A percentile compares a stretch with the other conserved stretches of the same genome.
phyloP scores from a whole-genome alignment of 108 stramenopile genomes.

The Cyclotella sp. region DNA sequence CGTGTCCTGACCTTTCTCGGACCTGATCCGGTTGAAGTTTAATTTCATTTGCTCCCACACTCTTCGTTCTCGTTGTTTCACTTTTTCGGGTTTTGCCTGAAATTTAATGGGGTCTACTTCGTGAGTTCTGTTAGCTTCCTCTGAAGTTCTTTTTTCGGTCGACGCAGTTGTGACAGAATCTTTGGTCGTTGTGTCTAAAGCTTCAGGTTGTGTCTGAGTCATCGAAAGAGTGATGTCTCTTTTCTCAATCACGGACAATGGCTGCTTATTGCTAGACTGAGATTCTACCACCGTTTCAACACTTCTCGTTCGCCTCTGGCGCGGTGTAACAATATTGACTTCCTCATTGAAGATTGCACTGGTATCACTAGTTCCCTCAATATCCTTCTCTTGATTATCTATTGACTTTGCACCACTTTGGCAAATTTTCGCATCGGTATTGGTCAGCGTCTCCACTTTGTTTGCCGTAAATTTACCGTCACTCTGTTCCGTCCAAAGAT shows the following conservation, averaged over 20 bases:
- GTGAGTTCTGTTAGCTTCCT: neutral
- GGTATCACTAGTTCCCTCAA: no score
- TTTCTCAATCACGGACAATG: neutral
- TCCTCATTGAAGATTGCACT: neutral
- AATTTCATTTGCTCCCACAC: conserved; percentile 45
- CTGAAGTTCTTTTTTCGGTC: neutral
- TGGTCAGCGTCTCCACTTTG: conserved; percentile 52
- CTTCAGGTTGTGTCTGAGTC: conserved; percentile 7
- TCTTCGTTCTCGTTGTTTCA: conserved; percentile 26
- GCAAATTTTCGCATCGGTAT: neutral
- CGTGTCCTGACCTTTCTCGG: conserved; percentile 22
- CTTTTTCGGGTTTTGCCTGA: conserved; percentile 5
- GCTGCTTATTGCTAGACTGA: neutral
- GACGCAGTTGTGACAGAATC: neutral
- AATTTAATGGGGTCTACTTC: no score
- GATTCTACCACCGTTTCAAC: neutral
- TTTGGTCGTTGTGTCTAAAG: neutral
- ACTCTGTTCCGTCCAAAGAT: conserved; percentile 64
- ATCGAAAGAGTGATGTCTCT: conserved; percentile 5
- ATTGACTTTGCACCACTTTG: neutral
- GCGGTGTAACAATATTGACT: neutral
- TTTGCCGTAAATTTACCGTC: conserved; percentile 70
- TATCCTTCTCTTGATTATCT: neutral
- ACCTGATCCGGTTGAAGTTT: conserved; percentile 29
- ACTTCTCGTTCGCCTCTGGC: neutral